phyloP scores from a whole-genome alignment of 2,329 filamentous ascomycete species.

The Decorospora gaudefroyi region DNA sequence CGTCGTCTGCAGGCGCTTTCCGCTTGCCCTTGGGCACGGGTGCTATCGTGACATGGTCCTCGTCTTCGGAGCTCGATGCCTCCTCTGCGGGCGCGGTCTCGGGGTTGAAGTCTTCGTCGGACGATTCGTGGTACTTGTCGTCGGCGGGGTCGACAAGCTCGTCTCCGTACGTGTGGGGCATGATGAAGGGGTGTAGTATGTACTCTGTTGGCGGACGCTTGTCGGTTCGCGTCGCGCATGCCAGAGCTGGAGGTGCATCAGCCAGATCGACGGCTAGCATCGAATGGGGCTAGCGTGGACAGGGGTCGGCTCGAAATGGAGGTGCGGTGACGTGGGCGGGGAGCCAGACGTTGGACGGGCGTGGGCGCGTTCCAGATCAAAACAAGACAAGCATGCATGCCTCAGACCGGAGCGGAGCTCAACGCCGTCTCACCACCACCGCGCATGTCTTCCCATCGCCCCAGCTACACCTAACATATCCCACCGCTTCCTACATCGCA shows the following conservation, averaged over 20 bases:
- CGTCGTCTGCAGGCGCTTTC: conserved; percentile 38
- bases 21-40: conserved; percentile 37
- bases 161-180: conserved; percentile 37
- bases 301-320: conserved; percentile 16
- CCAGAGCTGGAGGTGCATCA: conserved; percentile 10
- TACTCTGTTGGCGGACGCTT: conserved; percentile 4
- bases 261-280: conserved; percentile 26
- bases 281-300: conserved; percentile 17
- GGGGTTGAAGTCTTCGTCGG: conserved; percentile 75
- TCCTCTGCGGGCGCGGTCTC: conserved; percentile 58
- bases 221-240: conserved; percentile 13
- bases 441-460: conserved; percentile 15
- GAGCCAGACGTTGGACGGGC: too few relatives aligned
- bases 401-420: conserved; percentile 3
- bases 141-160: conserved; percentile 37
- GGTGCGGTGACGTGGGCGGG: conserved; percentile 35
- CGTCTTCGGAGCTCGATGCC: conserved; percentile 57
- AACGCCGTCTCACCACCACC: conserved; percentile 5
- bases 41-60: conserved; percentile 35
- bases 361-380: conserved; percentile 34
- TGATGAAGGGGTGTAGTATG: conserved; percentile 20
- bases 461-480: too few relatives aligned
- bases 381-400: conserved; percentile 26
- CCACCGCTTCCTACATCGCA: too few relatives aligned
- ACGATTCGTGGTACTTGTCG: conserved; percentile 64